Percentiles rank a stretch among this genome's conserved stretches.
Evolutionary conservation across 2,329 filamentous ascomycete genomes (phyloP).

Genomic region (Cladosporium sp.): DNA sequence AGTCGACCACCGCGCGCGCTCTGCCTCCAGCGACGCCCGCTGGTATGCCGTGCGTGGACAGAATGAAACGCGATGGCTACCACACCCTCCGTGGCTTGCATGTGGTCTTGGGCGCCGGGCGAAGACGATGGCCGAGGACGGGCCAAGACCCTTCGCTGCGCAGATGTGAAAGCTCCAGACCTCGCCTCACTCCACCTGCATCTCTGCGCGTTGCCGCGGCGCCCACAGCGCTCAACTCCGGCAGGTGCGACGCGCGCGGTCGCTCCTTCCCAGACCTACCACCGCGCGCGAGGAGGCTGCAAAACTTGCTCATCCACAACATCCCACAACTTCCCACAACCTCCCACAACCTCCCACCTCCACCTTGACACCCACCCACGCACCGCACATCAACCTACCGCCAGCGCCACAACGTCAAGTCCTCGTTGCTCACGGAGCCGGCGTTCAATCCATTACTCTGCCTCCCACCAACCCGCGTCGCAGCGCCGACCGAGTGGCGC

Average conservation of each 20-base stretch:
- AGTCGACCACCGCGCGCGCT: too few relatives aligned
- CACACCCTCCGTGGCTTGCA: too few relatives aligned
- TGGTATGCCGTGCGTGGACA: too few relatives aligned
- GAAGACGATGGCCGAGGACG: too few relatives aligned
- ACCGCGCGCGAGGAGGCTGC: neutral
- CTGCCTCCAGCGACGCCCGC: too few relatives aligned
- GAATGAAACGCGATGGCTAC: too few relatives aligned
- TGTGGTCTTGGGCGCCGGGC: too few relatives aligned
- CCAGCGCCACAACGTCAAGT: slow-evolving; percentile 6
- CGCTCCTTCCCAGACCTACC: neutral
- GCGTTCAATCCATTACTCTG: neutral
- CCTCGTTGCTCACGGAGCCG: neutral
- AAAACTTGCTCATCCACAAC: neutral
- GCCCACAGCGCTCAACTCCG: neutral
- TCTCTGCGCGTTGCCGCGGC: neutral
- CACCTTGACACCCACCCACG: neutral
- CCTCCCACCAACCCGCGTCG: neutral
- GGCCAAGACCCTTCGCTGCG: too few relatives aligned
- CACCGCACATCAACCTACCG: slow-evolving; percentile 1
- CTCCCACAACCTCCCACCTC: neutral
- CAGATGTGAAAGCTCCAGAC: neutral
- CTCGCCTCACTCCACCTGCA: neutral
- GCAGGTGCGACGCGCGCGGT: slow-evolving; percentile 2
- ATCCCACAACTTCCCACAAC: neutral
- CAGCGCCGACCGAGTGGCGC: neutral